These are phyloP conservation scores for Diaporthe velutina DNA, from an alignment of 2,329 filamentous ascomycete genomes.

Conservation along the genomic window DNA sequence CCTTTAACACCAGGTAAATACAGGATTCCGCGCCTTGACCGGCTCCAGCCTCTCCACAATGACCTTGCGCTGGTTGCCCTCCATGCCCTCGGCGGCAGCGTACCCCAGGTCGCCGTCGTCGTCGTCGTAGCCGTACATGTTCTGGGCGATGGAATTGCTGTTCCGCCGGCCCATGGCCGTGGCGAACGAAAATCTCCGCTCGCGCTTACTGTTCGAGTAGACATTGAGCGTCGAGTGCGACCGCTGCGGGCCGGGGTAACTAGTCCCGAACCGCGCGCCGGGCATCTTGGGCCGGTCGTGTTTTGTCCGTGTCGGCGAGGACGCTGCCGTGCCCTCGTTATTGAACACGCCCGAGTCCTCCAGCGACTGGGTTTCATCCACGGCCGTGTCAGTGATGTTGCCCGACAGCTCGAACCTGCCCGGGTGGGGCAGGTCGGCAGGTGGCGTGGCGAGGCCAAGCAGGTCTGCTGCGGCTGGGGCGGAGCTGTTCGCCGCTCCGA, in stretches of 20 bases:
- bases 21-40: conserved; percentile 93
- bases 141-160: conserved; percentile 65
- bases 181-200: conserved; percentile 68
- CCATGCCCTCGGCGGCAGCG: conserved; percentile 92
- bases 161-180: conserved; percentile 61
- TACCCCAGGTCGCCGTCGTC: conserved; percentile 96
- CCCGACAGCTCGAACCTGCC: conserved; percentile 78
- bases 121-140: conserved; percentile 71
- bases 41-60: conserved; percentile 97
- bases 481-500: conserved; percentile 77
- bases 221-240: conserved; percentile 50
- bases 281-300: conserved; percentile 42
- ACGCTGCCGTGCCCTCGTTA: conserved; percentile 37
- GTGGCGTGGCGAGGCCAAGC: conserved; percentile 73
- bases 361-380: conserved; percentile 52
- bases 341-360: conserved; percentile 46
- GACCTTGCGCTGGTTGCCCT: conserved; percentile 90
- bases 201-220: conserved; percentile 60
- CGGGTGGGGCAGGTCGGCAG: conserved; percentile 78
- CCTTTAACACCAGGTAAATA: conserved; percentile 95
- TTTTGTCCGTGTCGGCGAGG: conserved; percentile 34
- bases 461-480: conserved; percentile 74
- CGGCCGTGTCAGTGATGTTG: conserved; percentile 56
- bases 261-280: conserved; percentile 44
- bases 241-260: conserved; percentile 58